Base-by-base conservation (phyloP, 31 red algal genomes). In the Odonthalia washingtoniensis region DNA sequence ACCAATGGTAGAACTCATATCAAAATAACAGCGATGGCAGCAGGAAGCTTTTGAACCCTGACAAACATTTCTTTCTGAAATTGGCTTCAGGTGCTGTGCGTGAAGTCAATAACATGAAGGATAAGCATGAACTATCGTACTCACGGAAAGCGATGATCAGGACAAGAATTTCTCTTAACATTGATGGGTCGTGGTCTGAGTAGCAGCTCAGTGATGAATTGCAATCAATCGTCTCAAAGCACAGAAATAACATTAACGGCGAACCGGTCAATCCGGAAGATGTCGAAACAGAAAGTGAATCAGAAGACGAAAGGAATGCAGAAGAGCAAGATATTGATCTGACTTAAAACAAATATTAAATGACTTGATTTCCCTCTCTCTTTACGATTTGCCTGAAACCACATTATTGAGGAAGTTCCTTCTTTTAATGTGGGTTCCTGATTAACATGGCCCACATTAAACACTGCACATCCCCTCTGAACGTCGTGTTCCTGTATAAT, bases 91-190 rank as follows among this genome's bases (percentile, higher is more conserved):
- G 4, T 3, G 5, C 66, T 49, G 81, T 84, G 35, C 62, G 65
- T n/a, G 81, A 70, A 46, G 66, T 84, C 3, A 49, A 65, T 53
- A 3, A 5, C 5, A 44, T 40, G 34, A 18, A 53, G 1, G 78
- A 81, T 42, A 53, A 40, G 4, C 17, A 84, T 40, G 81, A 64
- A 35, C 4, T 83, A 2, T 42, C 60, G 4, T 83, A 83, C 62
- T 16, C 80, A 3, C 80, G 80, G 30, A 84, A 84, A 35, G 81
- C 62, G 3, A 83, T 83, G 80, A 41, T 83, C 2, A 70, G n/a
- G 27, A 69, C 62, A 4, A 61, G 80, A 5, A 3, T 84, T 61
- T 2, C 36, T 6, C 45, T 84, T 27, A 45, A 84, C 18, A 40
- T 38, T 3, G 52, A 72, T 46, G 81, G 81, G 2, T 27, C 38